Evolutionary conservation across 139 green algal species (phyloP), one percentile per base, ranked within the genome.

Genomic region (Pleodorina starrii): DNA sequence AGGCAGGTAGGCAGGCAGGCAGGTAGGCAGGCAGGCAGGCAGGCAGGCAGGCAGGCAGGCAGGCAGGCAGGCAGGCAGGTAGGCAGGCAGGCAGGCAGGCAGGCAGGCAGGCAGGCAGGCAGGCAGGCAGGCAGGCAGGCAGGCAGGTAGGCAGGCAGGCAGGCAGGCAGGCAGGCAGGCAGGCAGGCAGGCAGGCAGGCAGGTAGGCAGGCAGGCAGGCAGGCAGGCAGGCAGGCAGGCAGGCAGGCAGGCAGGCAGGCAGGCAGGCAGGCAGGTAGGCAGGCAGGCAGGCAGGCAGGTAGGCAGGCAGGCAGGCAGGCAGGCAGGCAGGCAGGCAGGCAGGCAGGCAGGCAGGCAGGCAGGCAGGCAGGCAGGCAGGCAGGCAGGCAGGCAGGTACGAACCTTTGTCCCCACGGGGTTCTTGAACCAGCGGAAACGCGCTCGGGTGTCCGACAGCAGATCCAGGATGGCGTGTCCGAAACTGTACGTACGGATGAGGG

Each of bases 391-490:
- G 5, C 10, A 42, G 1, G 1, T 2, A 32, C 54, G 9, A 25
- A 85, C 78, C 60, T 60, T 63, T 29, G 72, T 77, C 27, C 83
- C 83, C 12, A 80, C 68, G 46, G 72, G 23, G 66, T 88, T 88
- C 46, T 75, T 75, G 80, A 80, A 91, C 88, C 88, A 91, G 17
- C 1, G 5, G 35, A 89, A 69, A 5, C 38, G 74, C 0, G 94
- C 93, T 46, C 87, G 79, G 36, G 90, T 95, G 73, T 68, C 46
- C 29, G 93, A 95, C 32, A 91, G n/a, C 44, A 97, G 63, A 40
- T 96, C 77, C 46, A 97, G 88, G 9, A 92, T 68, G 6, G 93
- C 95, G 42, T 95, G 92, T 42, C 95, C 95, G 77, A 95, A 97
- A 46, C 86, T 86, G 78, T 54, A 38, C 4, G 43, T 25, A 27